These are phyloP conservation scores for Colletotrichum sp. DNA, from an alignment of 2,329 filamentous ascomycete genomes.

Conservation along the genomic window DNA sequence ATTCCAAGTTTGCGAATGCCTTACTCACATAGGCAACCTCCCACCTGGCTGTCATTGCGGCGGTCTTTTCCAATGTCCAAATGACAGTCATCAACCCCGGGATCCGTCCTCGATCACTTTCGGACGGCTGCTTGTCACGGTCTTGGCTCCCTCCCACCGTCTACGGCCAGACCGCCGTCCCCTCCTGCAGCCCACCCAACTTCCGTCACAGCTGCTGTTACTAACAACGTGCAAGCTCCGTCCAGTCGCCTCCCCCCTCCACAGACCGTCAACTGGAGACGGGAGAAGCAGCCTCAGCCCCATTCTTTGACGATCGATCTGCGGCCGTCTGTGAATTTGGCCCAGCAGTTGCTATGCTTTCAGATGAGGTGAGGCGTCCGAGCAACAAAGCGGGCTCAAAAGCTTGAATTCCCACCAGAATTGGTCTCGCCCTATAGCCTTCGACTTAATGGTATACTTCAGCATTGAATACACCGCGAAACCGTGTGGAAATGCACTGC, in stretches of 20 bases:
- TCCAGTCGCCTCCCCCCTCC: not conserved
- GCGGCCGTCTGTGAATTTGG: not conserved
- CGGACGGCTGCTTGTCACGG: constrained; percentile 5
- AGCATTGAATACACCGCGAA: not conserved
- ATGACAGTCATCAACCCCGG: not conserved
- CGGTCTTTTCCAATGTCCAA: not conserved
- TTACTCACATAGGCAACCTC: not conserved
- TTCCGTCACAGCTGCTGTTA: not conserved
- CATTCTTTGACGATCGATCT: constrained; percentile 11
- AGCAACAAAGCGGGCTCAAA: not conserved
- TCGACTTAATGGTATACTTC: not conserved
- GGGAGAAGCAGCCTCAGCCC: constrained; percentile 1
- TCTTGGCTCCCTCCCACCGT: constrained; percentile 19
- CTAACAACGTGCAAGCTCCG: not conserved
- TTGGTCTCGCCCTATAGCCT: not conserved
- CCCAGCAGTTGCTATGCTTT: not conserved
- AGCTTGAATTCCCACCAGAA: not conserved
- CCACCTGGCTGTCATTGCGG: not conserved
- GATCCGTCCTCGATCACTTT: not conserved
- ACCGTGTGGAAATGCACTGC: not conserved
- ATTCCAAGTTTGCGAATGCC: not conserved
- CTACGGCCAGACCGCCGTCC: not conserved
- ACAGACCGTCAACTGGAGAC: not conserved
- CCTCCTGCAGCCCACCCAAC: not conserved
- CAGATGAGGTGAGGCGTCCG: not conserved